phyloP scores from a whole-genome alignment of 2,329 filamentous ascomycete genomes.

The Zymoseptoria brevis region DNA sequence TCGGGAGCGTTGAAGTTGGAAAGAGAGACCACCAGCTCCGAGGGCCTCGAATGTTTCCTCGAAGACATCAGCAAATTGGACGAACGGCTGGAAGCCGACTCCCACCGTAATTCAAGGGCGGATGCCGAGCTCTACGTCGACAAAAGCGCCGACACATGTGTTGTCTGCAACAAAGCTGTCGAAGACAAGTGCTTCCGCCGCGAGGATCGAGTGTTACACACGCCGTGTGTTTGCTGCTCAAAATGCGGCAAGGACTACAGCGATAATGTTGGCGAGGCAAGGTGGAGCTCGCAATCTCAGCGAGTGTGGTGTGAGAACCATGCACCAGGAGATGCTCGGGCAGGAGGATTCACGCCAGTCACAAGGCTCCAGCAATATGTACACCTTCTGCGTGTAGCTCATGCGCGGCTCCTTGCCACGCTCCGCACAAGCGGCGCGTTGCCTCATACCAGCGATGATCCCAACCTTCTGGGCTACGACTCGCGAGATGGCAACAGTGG shows the following conservation, averaged over 20 bases:
- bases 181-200: constrained; percentile 84
- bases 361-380: constrained; percentile 90
- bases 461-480: constrained; percentile 58
- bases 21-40: constrained; percentile 65
- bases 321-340: constrained; percentile 47
- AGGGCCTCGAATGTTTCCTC: constrained; percentile 74
- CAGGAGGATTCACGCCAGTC: constrained; percentile 61
- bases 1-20: constrained; percentile 89
- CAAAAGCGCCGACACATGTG: constrained; percentile 63
- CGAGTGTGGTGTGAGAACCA: constrained; percentile 57
- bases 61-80: constrained; percentile 81
- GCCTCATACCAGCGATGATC: constrained; percentile 64
- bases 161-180: constrained; percentile 73
- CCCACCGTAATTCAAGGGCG: constrained; percentile 38
- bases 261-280: constrained; percentile 58
- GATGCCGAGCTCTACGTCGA: constrained; percentile 39
- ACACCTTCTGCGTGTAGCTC: constrained; percentile 81
- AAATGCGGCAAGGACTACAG: constrained; percentile 69
- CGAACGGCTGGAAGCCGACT: constrained; percentile 61
- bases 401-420: constrained; percentile 81
- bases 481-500: constrained; percentile 55
- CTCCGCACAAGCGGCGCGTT: constrained; percentile 75
- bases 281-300: constrained; percentile 60
- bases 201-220: constrained; percentile 73
- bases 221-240: constrained; percentile 62